A percentile compares a stretch with the other conserved stretches of the same genome.
These are phyloP conservation scores for Voacanga thouarsii DNA, from an alignment of 257 asterid species.

Conservation along the genomic window DNA sequence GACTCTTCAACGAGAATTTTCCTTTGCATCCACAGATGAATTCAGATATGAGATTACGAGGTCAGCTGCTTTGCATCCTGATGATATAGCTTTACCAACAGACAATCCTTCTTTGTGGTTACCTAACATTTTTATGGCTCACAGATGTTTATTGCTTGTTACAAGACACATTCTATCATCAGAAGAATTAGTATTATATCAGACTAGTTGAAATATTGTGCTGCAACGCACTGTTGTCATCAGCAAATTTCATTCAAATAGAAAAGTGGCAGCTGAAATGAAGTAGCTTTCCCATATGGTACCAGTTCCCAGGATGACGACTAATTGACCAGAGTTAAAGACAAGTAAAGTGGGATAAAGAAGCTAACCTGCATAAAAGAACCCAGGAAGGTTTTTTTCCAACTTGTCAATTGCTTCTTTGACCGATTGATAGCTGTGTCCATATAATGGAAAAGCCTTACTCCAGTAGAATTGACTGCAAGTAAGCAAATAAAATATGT, in stretches of 20 bases:
- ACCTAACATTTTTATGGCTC: slow-evolving; percentile 42
- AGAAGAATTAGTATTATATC: not conserved
- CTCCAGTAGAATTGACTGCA: slow-evolving; percentile 86
- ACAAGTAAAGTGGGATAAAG: not conserved
- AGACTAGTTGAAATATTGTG: not conserved
- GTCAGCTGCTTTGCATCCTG: slow-evolving; percentile 86
- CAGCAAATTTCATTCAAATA: not conserved
- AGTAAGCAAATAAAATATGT: slow-evolving; percentile 30
- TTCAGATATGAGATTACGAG: slow-evolving; percentile 78
- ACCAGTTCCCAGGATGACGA: not conserved
- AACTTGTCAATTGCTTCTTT: slow-evolving; percentile 69
- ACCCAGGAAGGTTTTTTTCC: slow-evolving; percentile 81
- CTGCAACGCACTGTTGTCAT: not conserved
- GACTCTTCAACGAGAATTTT: slow-evolving; percentile 2
- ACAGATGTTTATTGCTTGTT: not conserved
- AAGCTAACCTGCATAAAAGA: slow-evolving; percentile 79
- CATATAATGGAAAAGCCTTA: slow-evolving; percentile 81
- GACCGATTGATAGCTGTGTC: slow-evolving; percentile 57
- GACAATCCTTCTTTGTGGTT: slow-evolving; percentile 92
- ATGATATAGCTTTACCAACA: slow-evolving; percentile 86
- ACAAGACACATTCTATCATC: not conserved
- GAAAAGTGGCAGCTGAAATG: not conserved
- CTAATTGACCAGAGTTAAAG: not conserved
- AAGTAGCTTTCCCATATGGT: not conserved
- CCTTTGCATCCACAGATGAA: slow-evolving; percentile 28